Conservation (phyloP, 108 stramenopile species). For the Skeletonema grethae region DNA sequence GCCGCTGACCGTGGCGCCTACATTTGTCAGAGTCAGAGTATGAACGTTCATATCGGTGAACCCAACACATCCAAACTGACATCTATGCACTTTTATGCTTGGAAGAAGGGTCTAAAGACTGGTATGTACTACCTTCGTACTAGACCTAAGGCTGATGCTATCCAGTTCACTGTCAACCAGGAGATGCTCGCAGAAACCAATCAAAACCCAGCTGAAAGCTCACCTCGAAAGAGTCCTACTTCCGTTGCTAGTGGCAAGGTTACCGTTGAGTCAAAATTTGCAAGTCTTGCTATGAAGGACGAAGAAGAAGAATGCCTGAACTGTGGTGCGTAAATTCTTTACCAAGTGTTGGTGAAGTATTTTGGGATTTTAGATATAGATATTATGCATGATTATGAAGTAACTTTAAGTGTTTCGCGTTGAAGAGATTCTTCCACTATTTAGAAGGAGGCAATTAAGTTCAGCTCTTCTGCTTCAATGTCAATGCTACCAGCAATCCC, state of each 20-base stretch:
- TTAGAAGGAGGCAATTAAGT: constrained; percentile 31
- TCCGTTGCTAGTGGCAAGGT: constrained; percentile 36
- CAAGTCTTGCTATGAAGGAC: constrained; percentile 61
- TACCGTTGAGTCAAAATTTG: constrained; percentile 38
- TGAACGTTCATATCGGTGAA: constrained; percentile 99
- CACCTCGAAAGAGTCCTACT: constrained; percentile 33
- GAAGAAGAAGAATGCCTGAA: constrained; percentile 89
- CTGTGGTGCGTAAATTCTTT: constrained; percentile 78
- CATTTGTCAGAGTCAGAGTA: constrained; percentile 98
- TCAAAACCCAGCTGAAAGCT: constrained; percentile 41
- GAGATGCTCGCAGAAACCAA: constrained; percentile 71
- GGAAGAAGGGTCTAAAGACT: constrained; percentile 99
- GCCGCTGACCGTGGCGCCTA: constrained; percentile 98
- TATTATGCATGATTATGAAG: constrained; percentile 9
- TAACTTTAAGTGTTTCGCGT: constrained; percentile 7
- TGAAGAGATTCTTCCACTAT: background rate
- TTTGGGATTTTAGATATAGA: constrained; percentile 1
- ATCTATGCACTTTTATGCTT: constrained; percentile 98
- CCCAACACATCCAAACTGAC: constrained; percentile 93
- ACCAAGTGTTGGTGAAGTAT: background rate
- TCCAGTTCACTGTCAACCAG: constrained; percentile 98
- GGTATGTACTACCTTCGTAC: constrained; percentile 99
- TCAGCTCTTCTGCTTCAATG: constrained; percentile 45
- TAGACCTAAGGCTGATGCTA: constrained; percentile 98
- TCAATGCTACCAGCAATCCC: constrained; percentile 40